Conservation (phyloP, 2,329 filamentous ascomycete genomes). For the Phaeoacremonium minimum region DNA sequence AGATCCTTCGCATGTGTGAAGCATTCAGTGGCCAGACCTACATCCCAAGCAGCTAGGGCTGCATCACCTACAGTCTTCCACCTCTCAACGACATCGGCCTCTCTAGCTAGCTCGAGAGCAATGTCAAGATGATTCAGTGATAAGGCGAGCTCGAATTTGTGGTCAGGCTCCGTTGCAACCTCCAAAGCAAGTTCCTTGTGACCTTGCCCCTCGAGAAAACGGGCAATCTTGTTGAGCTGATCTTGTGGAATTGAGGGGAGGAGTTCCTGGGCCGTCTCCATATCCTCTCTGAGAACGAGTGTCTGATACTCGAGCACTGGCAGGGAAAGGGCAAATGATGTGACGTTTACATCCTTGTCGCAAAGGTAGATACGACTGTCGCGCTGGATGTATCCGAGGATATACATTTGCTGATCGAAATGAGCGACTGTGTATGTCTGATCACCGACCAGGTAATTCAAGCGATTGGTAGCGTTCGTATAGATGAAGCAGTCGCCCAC, state of each 20-base stretch:
- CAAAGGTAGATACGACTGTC: constrained; percentile 94
- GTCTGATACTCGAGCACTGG: constrained; percentile 97
- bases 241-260: constrained; percentile 81
- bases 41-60: constrained; percentile 80
- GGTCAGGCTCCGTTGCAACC: constrained; percentile 89
- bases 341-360: constrained; percentile 91
- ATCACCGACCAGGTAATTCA: constrained; percentile 97
- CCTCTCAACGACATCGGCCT: constrained; percentile 88
- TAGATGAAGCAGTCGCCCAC: constrained; percentile 99
- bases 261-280: constrained; percentile 85
- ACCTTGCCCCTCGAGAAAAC: constrained; percentile 94
- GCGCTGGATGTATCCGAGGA: constrained; percentile 89
- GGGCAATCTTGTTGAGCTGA: constrained; percentile 96
- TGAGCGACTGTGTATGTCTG: constrained; percentile 97
- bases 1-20: constrained; percentile 88
- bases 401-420: constrained; percentile 93
- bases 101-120: constrained; percentile 76
- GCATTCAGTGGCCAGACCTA: constrained; percentile 85
- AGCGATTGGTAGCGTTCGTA: constrained; percentile 91
- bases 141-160: constrained; percentile 91
- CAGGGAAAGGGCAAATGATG: constrained; percentile 86
- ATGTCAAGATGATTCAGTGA: constrained; percentile 78
- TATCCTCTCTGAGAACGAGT: constrained; percentile 85
- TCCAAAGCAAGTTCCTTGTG: constrained; percentile 94
- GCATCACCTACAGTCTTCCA: constrained; percentile 98